phyloP scores from a whole-genome alignment of 2,329 filamentous ascomycete species.

The Mariannaea elegans region DNA sequence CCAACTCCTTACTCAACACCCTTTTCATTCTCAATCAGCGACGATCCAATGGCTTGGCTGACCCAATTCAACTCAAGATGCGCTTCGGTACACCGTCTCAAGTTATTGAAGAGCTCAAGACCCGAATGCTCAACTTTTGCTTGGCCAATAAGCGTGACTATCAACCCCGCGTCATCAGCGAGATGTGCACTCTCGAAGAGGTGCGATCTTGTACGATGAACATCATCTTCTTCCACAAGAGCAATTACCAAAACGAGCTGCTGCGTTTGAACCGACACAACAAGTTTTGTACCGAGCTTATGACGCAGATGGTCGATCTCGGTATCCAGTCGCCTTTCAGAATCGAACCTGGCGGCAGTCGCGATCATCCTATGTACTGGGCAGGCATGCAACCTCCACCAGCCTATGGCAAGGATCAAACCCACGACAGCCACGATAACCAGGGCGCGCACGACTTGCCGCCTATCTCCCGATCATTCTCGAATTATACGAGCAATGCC shows the following conservation, averaged over 20 bases:
- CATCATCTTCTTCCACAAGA: constrained; percentile 97
- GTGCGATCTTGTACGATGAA: constrained; percentile 89
- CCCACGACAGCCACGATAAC: not conserved
- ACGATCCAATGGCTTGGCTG: constrained; percentile 86
- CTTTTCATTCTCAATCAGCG: constrained; percentile 96
- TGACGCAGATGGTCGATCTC: constrained; percentile 83
- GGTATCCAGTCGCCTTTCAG: constrained; percentile 81
- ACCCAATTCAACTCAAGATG: constrained; percentile 84
- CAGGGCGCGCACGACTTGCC: constrained; percentile 19
- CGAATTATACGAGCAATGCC: not conserved
- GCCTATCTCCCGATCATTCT: constrained; percentile 10
- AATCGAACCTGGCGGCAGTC: constrained; percentile 71
- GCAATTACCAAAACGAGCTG: constrained; percentile 94
- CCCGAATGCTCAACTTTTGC: constrained; percentile 84
- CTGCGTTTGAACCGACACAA: constrained; percentile 90
- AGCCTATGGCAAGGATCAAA: constrained; percentile 43
- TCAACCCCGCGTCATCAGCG: constrained; percentile 84
- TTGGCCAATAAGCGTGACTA: constrained; percentile 88
- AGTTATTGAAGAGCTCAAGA: constrained; percentile 83
- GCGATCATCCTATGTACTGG: constrained; percentile 72
- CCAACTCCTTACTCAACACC: constrained; percentile 91
- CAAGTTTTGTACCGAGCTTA: constrained; percentile 92
- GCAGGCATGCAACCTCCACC: constrained; percentile 48
- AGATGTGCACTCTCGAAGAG: constrained; percentile 81
- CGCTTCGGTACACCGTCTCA: constrained; percentile 87